Percentiles rank a stretch among this genome's conserved stretches.
These are phyloP conservation scores for Cladosporium sp. DNA, from an alignment of 2,329 filamentous ascomycete genomes.

Conservation along the genomic window DNA sequence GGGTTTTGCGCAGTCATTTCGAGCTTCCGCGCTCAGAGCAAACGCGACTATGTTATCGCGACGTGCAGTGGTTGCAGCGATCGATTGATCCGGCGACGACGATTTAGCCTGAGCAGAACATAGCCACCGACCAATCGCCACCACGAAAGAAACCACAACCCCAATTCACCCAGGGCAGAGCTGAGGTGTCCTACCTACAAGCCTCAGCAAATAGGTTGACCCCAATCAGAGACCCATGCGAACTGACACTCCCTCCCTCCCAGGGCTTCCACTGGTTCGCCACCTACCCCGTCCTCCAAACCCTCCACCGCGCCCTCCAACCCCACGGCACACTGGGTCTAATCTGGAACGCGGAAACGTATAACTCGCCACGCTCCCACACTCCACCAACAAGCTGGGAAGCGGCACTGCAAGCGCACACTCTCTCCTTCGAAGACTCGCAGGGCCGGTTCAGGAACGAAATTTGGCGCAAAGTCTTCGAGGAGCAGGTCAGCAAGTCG, in stretches of 20 bases:
- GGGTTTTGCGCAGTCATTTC: too few species aligned
- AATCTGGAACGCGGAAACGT: conserved; percentile 56
- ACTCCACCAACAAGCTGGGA: conserved; percentile 58
- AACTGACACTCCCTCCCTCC: not conserved
- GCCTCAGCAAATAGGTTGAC: too few species aligned
- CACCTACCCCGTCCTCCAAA: conserved; percentile 55
- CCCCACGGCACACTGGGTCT: conserved; percentile 59
- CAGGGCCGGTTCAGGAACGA: conserved; percentile 62
- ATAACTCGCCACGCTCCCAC: conserved; percentile 61
- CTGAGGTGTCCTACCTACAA: too few species aligned
- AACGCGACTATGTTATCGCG: too few species aligned
- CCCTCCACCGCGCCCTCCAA: conserved; percentile 64
- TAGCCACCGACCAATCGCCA: too few species aligned
- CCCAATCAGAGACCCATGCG: not conserved
- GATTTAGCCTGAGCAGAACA: too few species aligned
- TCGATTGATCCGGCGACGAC: too few species aligned
- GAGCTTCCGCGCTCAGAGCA: too few species aligned
- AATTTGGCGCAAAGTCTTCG: conserved; percentile 63
- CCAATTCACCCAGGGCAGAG: conserved; percentile 17
- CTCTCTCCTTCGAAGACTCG: conserved; percentile 49
- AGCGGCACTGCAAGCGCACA: conserved; percentile 54
- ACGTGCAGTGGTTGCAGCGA: too few species aligned
- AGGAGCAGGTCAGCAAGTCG: conserved; percentile 51
- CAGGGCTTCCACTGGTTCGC: conserved; percentile 59
- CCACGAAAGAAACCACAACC: not conserved